Evolutionary conservation across 1,139 yeast genomes (phyloP).

Genomic region (Protomyces lactucae-debilis): DNA sequence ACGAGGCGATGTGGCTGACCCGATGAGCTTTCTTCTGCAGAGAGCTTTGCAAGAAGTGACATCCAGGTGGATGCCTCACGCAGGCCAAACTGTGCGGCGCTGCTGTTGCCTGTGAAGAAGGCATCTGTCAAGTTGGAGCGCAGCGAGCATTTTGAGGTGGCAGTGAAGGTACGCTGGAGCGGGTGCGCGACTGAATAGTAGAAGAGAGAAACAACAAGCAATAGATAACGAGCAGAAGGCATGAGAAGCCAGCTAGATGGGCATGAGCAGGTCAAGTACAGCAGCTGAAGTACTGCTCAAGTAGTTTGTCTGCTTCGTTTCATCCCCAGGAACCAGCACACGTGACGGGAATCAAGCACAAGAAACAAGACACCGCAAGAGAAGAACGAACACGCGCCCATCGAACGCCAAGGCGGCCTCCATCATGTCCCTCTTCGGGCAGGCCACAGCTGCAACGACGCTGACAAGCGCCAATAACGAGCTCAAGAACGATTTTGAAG

Average conservation of each 20-base stretch:
- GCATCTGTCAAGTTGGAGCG: background rate
- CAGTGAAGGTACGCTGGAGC: background rate
- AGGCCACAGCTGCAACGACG: background rate
- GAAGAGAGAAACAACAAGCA: background rate
- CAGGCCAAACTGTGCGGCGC: slow-evolving; percentile 2
- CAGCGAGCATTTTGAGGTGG: background rate
- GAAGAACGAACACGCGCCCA: too few relatives aligned
- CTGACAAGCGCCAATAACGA: slow-evolving; percentile 34
- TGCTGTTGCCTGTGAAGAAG: background rate
- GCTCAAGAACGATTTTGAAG: slow-evolving; percentile 25
- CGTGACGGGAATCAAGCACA: too few relatives aligned
- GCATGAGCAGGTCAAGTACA: too few relatives aligned
- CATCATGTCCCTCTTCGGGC: background rate
- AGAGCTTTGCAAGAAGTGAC: background rate
- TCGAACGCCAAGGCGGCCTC: background rate
- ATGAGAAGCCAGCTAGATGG: too few relatives aligned
- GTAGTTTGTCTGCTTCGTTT: too few relatives aligned
- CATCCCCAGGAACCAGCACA: too few relatives aligned
- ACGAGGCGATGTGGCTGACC: slow-evolving; percentile 3
- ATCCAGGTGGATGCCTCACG: slow-evolving; percentile 3
- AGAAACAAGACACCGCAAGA: too few relatives aligned
- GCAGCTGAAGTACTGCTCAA: too few relatives aligned
- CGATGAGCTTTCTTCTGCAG: background rate
- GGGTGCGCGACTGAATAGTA: background rate
- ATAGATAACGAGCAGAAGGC: too few relatives aligned